A percentile compares a stretch with the other conserved stretches of the same genome.
Conservation (phyloP, 2,329 filamentous ascomycete species). For the Scleromitrula shiraiana region DNA sequence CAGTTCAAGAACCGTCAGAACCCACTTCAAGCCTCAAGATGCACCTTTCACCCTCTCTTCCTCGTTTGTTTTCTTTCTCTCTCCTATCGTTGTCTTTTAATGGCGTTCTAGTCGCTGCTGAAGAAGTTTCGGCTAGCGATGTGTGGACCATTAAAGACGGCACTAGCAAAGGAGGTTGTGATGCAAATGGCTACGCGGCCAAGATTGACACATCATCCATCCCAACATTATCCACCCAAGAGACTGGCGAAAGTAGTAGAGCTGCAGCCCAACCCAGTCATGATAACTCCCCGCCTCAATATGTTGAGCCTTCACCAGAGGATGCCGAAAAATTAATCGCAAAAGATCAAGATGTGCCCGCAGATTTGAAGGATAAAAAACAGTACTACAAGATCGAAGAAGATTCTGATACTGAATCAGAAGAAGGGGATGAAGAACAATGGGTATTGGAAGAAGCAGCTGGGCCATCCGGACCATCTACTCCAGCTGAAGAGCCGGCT, state of each 20-base stretch:
- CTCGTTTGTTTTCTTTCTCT: no score
- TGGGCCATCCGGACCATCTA: not conserved
- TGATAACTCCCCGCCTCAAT: slow-evolving; percentile 18
- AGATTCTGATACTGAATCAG: slow-evolving; percentile 12
- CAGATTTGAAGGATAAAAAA: slow-evolving; percentile 10
- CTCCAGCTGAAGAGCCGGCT: slow-evolving; percentile 2
- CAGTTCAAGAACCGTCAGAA: no score
- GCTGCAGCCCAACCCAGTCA: not conserved
- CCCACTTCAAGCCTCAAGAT: no score
- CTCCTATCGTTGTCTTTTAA: no score
- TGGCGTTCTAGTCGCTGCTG: no score
- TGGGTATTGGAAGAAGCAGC: slow-evolving; percentile 24
- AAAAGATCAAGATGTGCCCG: slow-evolving; percentile 15
- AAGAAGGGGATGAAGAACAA: slow-evolving; percentile 21
- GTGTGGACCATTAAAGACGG: no score
- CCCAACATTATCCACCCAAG: not conserved
- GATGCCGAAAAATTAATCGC: slow-evolving; percentile 16
- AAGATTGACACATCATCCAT: not conserved
- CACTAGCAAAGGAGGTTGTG: no score
- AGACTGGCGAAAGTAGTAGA: slow-evolving; percentile 16
- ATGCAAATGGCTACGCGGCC: no score
- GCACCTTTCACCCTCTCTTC: no score
- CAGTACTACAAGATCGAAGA: slow-evolving; percentile 7
- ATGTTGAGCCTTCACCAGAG: slow-evolving; percentile 17
- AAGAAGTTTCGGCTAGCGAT: no score